phyloP scores from a whole-genome alignment of 2,329 filamentous ascomycete genomes.

The Coniochaeta hoffmannii region DNA sequence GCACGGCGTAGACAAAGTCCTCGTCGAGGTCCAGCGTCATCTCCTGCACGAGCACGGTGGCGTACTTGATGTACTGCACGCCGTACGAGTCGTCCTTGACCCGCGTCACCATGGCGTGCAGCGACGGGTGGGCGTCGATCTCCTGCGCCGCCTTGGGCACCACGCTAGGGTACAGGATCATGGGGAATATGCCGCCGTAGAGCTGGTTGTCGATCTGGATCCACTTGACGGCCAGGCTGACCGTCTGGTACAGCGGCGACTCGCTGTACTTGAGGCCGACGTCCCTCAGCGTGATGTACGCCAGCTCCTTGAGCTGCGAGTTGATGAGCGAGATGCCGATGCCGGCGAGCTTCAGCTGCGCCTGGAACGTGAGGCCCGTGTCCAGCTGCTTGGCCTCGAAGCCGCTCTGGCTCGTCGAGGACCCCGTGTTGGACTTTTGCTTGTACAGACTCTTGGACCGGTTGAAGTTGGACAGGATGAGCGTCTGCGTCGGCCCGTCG shows the following conservation, averaged over 20 bases:
- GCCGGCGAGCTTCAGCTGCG: slow-evolving; percentile 80
- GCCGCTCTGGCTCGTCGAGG: slow-evolving; percentile 47
- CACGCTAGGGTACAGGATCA: slow-evolving; percentile 93
- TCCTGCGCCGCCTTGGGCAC: slow-evolving; percentile 96
- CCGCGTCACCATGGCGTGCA: slow-evolving; percentile 83
- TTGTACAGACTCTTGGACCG: slow-evolving; percentile 85
- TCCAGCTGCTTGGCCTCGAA: slow-evolving; percentile 95
- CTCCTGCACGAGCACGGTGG: slow-evolving; percentile 85
- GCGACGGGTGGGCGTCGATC: slow-evolving; percentile 90
- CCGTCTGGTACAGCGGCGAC: slow-evolving; percentile 86
- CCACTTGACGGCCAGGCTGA: slow-evolving; percentile 92
- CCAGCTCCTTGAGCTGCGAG: slow-evolving; percentile 80
- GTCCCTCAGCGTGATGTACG: slow-evolving; percentile 88
- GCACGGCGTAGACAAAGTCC: slow-evolving; percentile 91
- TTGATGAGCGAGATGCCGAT: slow-evolving; percentile 93
- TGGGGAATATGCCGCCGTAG: slow-evolving; percentile 96
- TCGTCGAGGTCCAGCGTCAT: slow-evolving; percentile 98
- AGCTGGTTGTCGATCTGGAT: slow-evolving; percentile 98
- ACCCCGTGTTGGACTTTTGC: slow-evolving; percentile 45
- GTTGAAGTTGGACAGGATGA: slow-evolving; percentile 92
- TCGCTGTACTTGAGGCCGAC: slow-evolving; percentile 88
- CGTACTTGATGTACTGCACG: slow-evolving; percentile 97
- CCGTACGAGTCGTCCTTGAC: slow-evolving; percentile 99
- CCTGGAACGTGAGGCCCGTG: slow-evolving; percentile 80
- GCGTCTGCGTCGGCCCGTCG: slow-evolving; percentile 87